These are phyloP conservation scores for Peronospora belbahrii DNA, from an alignment of 352 stramenopile genomes.

Conservation along the genomic window DNA sequence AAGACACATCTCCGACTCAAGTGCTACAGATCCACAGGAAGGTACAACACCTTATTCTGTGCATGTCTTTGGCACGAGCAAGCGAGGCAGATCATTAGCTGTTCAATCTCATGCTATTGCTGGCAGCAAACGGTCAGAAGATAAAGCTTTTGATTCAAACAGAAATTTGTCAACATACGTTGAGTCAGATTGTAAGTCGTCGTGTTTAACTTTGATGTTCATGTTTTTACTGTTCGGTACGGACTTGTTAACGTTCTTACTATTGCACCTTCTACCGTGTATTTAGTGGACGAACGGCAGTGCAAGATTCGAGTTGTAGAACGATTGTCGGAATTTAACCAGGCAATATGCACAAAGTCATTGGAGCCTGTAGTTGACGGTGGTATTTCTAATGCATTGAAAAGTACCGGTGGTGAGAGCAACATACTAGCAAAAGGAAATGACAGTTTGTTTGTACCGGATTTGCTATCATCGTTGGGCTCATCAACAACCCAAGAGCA, in stretches of 20 bases:
- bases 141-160: conserved; percentile 19
- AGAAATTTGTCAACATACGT: conserved; percentile 55
- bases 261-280: no score
- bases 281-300: conserved; percentile 76
- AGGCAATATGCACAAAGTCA: conserved; percentile 59
- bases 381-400: not conserved
- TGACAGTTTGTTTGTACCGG: not conserved
- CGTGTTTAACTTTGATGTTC: not conserved
- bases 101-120: conserved; percentile 7
- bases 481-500: conserved; percentile 11
- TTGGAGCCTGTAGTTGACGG: conserved; percentile 9
- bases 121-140: conserved; percentile 12
- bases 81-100: conserved; percentile 43
- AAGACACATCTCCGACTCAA: conserved; percentile 1
- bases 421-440: conserved; percentile 2
- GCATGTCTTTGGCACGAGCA: conserved; percentile 20
- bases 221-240: conserved; percentile 1
- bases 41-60: conserved; percentile 4
- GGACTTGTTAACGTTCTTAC: no score
- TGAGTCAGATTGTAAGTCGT: conserved; percentile 52
- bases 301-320: conserved; percentile 86
- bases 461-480: not conserved
- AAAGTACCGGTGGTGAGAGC: conserved; percentile 1
- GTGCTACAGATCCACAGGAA: conserved; percentile 9
- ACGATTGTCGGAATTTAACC: conserved; percentile 72